Percentiles rank a stretch among this genome's conserved stretches.
phyloP scores from a whole-genome alignment of 2,329 filamentous ascomycete genomes.

The Ustulina deusta region DNA sequence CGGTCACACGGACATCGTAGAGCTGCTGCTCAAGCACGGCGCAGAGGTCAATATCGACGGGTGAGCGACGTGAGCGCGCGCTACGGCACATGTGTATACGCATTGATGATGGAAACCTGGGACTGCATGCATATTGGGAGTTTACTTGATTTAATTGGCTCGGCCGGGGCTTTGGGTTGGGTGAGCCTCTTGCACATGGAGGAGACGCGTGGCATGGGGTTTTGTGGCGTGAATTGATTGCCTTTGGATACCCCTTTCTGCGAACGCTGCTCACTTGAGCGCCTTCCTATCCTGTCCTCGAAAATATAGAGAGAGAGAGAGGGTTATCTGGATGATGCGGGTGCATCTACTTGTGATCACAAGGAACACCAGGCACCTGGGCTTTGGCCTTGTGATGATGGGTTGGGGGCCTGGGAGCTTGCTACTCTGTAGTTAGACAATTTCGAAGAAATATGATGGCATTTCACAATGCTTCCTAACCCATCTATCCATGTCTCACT shows the following conservation, averaged over 20 bases:
- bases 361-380: constrained; percentile 1
- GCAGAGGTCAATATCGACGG: constrained; percentile 41
- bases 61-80: constrained; percentile 21
- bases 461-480: constrained; percentile 8
- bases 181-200: constrained; percentile 18
- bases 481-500: constrained; percentile 10
- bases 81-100: constrained; percentile 33
- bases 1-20: constrained; percentile 46
- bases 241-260: constrained; percentile 42
- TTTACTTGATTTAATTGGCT: constrained; percentile 35
- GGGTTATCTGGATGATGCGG: constrained; percentile 24
- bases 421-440: constrained; percentile 25
- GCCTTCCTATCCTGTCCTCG: constrained; percentile 37
- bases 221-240: constrained; percentile 39
- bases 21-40: constrained; percentile 43
- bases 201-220: constrained; percentile 13
- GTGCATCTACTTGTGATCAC: constrained; percentile 30
- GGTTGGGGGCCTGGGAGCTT: constrained; percentile 2
- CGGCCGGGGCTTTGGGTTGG: constrained; percentile 24
- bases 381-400: constrained; percentile 13
- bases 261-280: constrained; percentile 34
- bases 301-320: constrained; percentile 30
- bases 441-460: constrained; percentile 19
- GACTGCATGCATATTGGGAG: constrained; percentile 40
- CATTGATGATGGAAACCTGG: constrained; percentile 33